Percentiles rank a stretch among this genome's conserved stretches.
These are phyloP conservation scores for Saitozyma podzolica DNA, from an alignment of 768 basidiomycete genomes.

Conservation along the genomic window DNA sequence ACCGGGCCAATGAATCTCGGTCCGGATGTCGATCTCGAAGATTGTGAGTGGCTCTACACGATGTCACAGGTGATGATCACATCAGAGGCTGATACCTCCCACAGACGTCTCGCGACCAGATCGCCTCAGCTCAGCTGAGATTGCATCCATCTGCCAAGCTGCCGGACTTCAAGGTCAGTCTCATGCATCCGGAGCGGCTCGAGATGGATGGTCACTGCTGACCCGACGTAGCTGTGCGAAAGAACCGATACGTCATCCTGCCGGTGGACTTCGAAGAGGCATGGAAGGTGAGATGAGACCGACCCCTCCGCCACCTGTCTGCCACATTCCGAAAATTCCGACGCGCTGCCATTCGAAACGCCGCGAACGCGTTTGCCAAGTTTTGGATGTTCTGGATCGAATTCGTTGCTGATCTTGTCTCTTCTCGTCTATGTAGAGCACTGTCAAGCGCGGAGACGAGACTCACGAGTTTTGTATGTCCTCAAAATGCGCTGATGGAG, in stretches of 20 bases:
- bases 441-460: constrained; percentile 92
- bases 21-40: constrained; percentile 96
- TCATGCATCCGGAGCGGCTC: constrained; percentile 5
- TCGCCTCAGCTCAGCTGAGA: constrained; percentile 90
- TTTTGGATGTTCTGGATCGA: constrained; percentile 42
- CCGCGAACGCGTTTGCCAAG: background rate
- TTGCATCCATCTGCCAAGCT: constrained; percentile 91
- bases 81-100: constrained; percentile 1
- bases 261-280: constrained; percentile 98
- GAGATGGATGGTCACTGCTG: constrained; percentile 15
- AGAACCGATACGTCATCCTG: constrained; percentile 96
- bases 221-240: constrained; percentile 73
- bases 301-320: constrained; percentile 17
- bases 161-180: constrained; percentile 87
- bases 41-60: constrained; percentile 65
- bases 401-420: constrained; percentile 40
- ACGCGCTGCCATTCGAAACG: constrained; percentile 5
- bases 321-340: constrained; percentile 16
- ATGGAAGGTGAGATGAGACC: constrained; percentile 85
- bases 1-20: constrained; percentile 97
- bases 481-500: background rate
- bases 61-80: background rate
- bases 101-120: constrained; percentile 96
- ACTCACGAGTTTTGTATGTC: constrained; percentile 89
- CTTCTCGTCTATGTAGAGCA: constrained; percentile 64